Conservation (phyloP, 1,284 basidiomycete species). For the Cutaneotrichosporon cutaneum region DNA sequence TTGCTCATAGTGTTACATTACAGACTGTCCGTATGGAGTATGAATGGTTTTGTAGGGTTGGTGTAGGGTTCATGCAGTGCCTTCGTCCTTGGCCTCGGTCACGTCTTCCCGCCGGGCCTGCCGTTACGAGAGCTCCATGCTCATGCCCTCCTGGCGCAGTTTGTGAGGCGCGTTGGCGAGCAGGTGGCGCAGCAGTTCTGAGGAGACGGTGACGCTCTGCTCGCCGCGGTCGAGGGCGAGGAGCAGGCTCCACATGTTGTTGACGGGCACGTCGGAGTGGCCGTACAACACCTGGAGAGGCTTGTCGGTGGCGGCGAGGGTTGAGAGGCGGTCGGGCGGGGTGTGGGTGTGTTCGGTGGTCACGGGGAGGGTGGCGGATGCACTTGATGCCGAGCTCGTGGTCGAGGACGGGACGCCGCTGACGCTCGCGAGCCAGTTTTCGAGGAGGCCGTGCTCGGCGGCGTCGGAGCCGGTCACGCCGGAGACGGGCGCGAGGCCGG, state of each 20-base stretch:
- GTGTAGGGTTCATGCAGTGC: not conserved
- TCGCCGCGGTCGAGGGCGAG: conserved; percentile 24
- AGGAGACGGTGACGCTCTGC: conserved; percentile 15
- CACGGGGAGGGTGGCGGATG: not conserved
- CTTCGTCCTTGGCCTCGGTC: not conserved
- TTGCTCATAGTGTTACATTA: not conserved
- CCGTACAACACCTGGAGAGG: conserved; percentile 11
- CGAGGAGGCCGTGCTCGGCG: conserved; percentile 1
- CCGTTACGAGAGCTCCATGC: conserved; percentile 8
- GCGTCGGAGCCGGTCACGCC: conserved; percentile 1
- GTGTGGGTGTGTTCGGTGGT: not conserved
- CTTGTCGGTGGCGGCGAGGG: conserved; percentile 1
- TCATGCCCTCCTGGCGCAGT: not conserved
- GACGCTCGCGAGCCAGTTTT: conserved; percentile 12
- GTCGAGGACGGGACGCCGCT: not conserved
- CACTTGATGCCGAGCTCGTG: not conserved
- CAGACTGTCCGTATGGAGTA: conserved; percentile 1
- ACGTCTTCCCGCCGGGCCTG: not conserved
- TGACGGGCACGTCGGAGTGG: conserved; percentile 9
- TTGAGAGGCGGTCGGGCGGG: not conserved
- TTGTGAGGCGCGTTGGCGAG: not conserved
- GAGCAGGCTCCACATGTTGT: conserved; percentile 18
- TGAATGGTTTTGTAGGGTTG: not conserved
- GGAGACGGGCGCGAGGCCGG: not conserved
- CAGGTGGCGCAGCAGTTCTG: conserved; percentile 21